Conservation (phyloP, 2,329 filamentous ascomycete genomes). For the Shiraia sp. region DNA sequence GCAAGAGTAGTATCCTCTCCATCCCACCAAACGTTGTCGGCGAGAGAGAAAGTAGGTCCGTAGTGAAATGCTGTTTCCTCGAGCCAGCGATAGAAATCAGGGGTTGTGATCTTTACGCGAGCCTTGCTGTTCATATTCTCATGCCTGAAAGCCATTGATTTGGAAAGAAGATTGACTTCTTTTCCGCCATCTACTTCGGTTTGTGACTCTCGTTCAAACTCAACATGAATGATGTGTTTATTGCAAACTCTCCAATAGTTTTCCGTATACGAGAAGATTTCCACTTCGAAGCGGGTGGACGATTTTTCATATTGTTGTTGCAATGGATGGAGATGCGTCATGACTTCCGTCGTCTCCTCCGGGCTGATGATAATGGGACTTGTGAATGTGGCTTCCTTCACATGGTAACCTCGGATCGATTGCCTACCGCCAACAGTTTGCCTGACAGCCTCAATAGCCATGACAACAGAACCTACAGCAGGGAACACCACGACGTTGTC, state of each 20-base stretch:
- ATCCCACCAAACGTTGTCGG: conserved; percentile 5
- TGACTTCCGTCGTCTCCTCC: neutral
- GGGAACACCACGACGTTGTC: conserved; percentile 22
- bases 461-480: conserved; percentile 42
- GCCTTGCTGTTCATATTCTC: neutral
- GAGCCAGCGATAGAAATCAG: neutral
- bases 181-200: neutral
- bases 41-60: conserved; percentile 2
- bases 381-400: conserved; percentile 10
- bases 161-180: neutral
- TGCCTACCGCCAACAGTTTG: neutral
- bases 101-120: neutral
- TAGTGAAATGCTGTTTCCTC: neutral
- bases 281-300: conserved; percentile 6
- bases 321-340: neutral
- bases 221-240: neutral
- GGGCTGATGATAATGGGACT: conserved; percentile 4
- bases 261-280: conserved; percentile 1
- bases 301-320: conserved; percentile 7
- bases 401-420: neutral
- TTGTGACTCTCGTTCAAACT: neutral
- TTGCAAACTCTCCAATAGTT: conserved; percentile 2
- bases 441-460: conserved; percentile 9
- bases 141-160: neutral
- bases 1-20: conserved; percentile 2